Evolutionary conservation across 495 filamentous ascomycete genomes (phyloP).

Genomic region (Talaromyces trachyspermus): DNA sequence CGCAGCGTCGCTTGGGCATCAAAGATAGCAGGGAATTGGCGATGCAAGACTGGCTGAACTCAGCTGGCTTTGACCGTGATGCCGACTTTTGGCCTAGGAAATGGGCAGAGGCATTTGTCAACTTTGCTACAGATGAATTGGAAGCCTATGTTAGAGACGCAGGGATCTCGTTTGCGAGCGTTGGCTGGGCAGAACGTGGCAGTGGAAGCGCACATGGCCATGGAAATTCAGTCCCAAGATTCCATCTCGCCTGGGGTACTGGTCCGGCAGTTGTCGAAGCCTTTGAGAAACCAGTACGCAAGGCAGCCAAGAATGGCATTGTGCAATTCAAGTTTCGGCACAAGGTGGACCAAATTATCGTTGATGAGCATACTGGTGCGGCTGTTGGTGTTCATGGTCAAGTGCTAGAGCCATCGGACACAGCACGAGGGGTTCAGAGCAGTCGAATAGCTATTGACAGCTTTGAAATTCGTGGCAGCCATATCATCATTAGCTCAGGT

Average conservation of each 20-base stretch:
- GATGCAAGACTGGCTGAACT: constrained; percentile 42
- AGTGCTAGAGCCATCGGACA: constrained; percentile 34
- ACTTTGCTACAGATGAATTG: constrained; percentile 41
- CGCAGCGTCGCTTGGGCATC: constrained; percentile 44
- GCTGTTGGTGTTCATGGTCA: constrained; percentile 38
- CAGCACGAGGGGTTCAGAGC: constrained; percentile 34
- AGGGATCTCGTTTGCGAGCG: constrained; percentile 36
- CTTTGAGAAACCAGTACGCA: constrained; percentile 40
- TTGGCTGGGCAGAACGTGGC: constrained; percentile 46
- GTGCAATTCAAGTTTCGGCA: constrained; percentile 44
- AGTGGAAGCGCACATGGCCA: constrained; percentile 41
- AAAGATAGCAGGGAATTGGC: constrained; percentile 39
- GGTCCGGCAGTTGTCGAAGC: constrained; percentile 45
- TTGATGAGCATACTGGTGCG: constrained; percentile 35
- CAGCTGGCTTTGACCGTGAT: constrained; percentile 41
- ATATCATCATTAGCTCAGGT: constrained; percentile 38
- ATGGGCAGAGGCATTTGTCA: constrained; percentile 48
- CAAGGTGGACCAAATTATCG: constrained; percentile 37
- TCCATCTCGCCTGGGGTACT: constrained; percentile 45
- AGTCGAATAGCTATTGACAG: constrained; percentile 27
- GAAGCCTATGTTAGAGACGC: constrained; percentile 39
- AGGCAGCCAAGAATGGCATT: constrained; percentile 35
- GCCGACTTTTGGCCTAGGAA: constrained; percentile 35
- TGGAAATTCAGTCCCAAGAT: constrained; percentile 44
- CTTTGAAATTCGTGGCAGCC: constrained; percentile 38